Percentiles rank a stretch among this genome's conserved stretches.
phyloP scores from a whole-genome alignment of 148 eudicot species.

The Oxyria digyna region DNA sequence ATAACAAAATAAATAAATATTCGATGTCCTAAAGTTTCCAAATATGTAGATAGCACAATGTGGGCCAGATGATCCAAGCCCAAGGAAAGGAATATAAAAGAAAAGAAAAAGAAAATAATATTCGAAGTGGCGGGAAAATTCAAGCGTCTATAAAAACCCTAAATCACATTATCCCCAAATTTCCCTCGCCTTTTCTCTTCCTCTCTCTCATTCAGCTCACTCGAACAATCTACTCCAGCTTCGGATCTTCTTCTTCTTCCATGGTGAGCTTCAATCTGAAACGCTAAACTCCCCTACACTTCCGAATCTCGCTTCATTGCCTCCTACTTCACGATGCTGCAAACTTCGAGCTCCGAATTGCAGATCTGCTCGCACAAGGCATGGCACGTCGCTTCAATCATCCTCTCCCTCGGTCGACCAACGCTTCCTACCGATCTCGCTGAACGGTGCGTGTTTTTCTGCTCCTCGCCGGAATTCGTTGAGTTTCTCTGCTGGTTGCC shows the following conservation, averaged over 20 bases:
- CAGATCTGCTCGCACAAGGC: slow-evolving; percentile 25
- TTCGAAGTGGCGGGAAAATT: not conserved
- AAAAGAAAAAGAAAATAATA: not conserved
- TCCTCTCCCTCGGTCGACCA: slow-evolving; percentile 33
- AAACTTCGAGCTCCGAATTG: not conserved
- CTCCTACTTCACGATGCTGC: slow-evolving; percentile 12
- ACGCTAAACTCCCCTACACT: not conserved
- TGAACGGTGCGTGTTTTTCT: slow-evolving; percentile 24
- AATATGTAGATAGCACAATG: too few species aligned
- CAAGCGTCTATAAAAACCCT: not conserved
- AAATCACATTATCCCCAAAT: not conserved
- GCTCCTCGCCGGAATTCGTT: slow-evolving; percentile 23
- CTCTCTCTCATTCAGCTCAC: not conserved
- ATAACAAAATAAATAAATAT: too few species aligned
- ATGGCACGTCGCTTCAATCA: slow-evolving; percentile 39
- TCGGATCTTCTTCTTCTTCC: not conserved
- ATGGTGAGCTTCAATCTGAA: not conserved
- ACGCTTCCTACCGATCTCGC: slow-evolving; percentile 33
- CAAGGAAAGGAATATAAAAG: not conserved
- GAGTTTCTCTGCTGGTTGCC: slow-evolving; percentile 38
- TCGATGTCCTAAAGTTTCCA: too few species aligned
- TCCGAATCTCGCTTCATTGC: not conserved
- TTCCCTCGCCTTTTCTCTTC: not conserved
- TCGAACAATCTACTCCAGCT: not conserved
- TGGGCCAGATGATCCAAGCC: not conserved